Base-by-base conservation (phyloP, 192 early-diverging fungal genomes). In the Allomyces macrogynus region DNA sequence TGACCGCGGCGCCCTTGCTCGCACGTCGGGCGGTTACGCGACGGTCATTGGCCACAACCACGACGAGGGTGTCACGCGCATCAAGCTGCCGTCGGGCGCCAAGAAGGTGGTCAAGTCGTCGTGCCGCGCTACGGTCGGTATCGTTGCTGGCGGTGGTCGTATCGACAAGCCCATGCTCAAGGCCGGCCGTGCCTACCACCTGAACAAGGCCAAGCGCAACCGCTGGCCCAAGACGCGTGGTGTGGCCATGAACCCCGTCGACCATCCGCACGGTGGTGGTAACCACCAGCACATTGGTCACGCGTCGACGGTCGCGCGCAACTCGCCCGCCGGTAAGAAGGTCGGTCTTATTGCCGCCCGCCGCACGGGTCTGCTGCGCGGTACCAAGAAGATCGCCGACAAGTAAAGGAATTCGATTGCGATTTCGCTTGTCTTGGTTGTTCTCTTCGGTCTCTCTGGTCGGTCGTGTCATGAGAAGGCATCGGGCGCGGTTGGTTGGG, bases 211-310 rank as follows among this genome's bases (percentile, higher is more conserved):
- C 81, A 99, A 99, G 90, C 88, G 93, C 74, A 95, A 99, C 91
- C 84, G 79, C 73, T 99, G 95, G 95, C 95, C 95, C 72, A 90
- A 88, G 78, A 99, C 95, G 81, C 92, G 96, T 92, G 95, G 95
- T 95, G 95, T 98, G 82, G 95, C 93, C 78, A 98, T 98, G 95
- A 98, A 98, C 87, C 95, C 95, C 70, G 87, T 89, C 65, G 87
- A 89, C 76, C 88, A 89, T 85, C 86, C 86, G 70, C 88, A 89
- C 78, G 89, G 89, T 90, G 95, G 95, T 92, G 93, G 95, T 97
- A 99, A 99, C 89, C 95, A 99, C 79, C 95, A 99, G 85, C 94
- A 99, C 82, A 97, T 99, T 80, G 95, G 95, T 94, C 92, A 99
- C 85, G 95, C 95, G 43, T 97, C 94, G 73, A 99, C 94, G 68